Percentiles rank a stretch among this genome's conserved stretches.
Conservation (phyloP, 441 rosid species). For the Jatropha multifida region DNA sequence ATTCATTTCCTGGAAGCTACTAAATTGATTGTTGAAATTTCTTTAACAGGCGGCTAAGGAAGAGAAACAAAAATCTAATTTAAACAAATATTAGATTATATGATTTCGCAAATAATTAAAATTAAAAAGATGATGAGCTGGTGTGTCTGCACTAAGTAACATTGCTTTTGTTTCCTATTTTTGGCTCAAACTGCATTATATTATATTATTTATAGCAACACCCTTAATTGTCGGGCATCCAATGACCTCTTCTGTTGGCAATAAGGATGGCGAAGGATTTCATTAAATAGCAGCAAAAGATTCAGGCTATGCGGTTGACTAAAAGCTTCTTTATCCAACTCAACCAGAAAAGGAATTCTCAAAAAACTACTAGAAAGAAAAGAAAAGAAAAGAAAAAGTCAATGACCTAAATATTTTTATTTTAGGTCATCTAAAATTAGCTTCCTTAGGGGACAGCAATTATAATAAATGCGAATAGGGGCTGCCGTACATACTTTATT, state of each 20-base stretch:
- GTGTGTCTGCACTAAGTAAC: background rate
- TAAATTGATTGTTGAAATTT: background rate
- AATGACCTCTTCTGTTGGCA: background rate
- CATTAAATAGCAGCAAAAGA: background rate
- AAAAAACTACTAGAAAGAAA: too few relatives aligned
- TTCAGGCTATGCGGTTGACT: background rate
- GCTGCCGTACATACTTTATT: background rate
- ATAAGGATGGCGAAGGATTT: background rate
- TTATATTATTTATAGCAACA: too few relatives aligned
- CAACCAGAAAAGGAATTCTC: too few relatives aligned
- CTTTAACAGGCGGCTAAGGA: too few relatives aligned
- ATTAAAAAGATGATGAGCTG: background rate
- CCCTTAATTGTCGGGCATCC: constrained; percentile 7
- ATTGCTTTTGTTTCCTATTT: background rate
- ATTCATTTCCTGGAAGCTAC: background rate
- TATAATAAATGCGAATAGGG: background rate
- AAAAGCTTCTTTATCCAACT: constrained; percentile 7
- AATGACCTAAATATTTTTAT: too few relatives aligned
- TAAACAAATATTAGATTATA: background rate
- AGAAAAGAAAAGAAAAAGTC: too few relatives aligned
- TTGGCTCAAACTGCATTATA: background rate
- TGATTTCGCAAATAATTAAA: background rate
- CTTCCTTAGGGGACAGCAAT: background rate
- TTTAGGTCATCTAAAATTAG: too few relatives aligned
- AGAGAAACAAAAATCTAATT: background rate